phyloP scores from a whole-genome alignment of 75 land plant genomes.

The Sequoia sempervirens region DNA sequence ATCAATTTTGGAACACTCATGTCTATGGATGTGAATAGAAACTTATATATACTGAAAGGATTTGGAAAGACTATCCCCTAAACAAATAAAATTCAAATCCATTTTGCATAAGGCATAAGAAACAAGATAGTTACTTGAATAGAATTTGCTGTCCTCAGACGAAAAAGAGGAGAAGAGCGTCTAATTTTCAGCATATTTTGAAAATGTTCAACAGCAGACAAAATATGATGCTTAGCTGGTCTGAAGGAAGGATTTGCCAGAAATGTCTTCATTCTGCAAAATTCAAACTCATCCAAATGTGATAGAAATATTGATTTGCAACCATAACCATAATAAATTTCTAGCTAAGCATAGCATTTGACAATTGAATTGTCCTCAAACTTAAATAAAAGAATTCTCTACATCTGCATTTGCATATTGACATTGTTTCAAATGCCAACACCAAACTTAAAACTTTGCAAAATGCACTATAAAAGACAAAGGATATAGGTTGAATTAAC shows the following conservation, averaged over 20 bases:
- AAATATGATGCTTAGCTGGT: conserved; percentile 66
- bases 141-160: conserved; percentile 58
- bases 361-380: not conserved
- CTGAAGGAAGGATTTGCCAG: conserved; percentile 67
- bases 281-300: not conserved
- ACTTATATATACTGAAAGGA: not conserved
- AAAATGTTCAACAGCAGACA: conserved; percentile 76
- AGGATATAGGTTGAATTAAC: not conserved
- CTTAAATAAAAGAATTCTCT: not conserved
- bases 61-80: not conserved
- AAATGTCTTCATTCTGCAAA: conserved; percentile 68
- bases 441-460: not conserved
- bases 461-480: not conserved
- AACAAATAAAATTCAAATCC: not conserved
- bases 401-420: not conserved
- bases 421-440: not conserved
- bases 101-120: not conserved
- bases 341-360: not conserved
- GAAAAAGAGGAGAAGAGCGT: conserved; percentile 89
- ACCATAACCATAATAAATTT: not conserved
- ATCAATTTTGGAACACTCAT: not conserved
- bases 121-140: conserved; percentile 49
- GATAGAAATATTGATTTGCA: not conserved
- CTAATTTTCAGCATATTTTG: conserved; percentile 59
- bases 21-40: not conserved